Conservation (phyloP, 306 rosid species). For the Lathyrus sativus region DNA sequence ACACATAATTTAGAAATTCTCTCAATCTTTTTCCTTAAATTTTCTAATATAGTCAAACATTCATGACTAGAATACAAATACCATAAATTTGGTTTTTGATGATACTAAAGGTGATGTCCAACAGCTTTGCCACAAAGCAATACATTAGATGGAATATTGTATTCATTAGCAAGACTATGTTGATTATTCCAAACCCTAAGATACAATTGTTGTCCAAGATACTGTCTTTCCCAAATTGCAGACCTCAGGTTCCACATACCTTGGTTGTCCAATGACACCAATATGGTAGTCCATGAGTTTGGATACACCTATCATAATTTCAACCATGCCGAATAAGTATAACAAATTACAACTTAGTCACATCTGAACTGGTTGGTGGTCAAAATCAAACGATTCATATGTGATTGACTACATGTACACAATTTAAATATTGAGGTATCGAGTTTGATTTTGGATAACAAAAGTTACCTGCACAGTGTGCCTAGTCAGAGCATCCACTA, state of each 20-base stretch:
- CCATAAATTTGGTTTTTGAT: conserved; percentile 2
- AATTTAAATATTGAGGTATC: not conserved
- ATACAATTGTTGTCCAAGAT: conserved; percentile 91
- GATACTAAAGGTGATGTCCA: conserved; percentile 49
- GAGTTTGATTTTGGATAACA: not conserved
- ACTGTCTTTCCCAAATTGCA: conserved; percentile 93
- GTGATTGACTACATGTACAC: not conserved
- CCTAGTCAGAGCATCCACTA: conserved; percentile 82
- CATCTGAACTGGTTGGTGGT: too few species aligned
- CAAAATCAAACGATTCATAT: not conserved
- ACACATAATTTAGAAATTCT: conserved; percentile 22
- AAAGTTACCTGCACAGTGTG: conserved; percentile 87
- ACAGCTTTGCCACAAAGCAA: conserved; percentile 87
- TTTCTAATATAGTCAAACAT: conserved; percentile 49
- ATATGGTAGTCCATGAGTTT: conserved; percentile 77
- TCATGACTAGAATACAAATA: conserved; percentile 49
- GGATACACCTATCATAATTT: conserved; percentile 70
- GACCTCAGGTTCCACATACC: conserved; percentile 99
- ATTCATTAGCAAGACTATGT: conserved; percentile 68
- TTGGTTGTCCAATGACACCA: conserved; percentile 90
- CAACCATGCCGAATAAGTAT: not conserved
- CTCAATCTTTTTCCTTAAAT: conserved; percentile 10
- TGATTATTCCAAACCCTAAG: conserved; percentile 77
- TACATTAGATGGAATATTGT: conserved; percentile 71
- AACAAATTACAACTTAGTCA: too few species aligned